Evolutionary conservation across 2,329 filamentous ascomycete genomes (phyloP).

Genomic region (Graphilbum fragrans): DNA sequence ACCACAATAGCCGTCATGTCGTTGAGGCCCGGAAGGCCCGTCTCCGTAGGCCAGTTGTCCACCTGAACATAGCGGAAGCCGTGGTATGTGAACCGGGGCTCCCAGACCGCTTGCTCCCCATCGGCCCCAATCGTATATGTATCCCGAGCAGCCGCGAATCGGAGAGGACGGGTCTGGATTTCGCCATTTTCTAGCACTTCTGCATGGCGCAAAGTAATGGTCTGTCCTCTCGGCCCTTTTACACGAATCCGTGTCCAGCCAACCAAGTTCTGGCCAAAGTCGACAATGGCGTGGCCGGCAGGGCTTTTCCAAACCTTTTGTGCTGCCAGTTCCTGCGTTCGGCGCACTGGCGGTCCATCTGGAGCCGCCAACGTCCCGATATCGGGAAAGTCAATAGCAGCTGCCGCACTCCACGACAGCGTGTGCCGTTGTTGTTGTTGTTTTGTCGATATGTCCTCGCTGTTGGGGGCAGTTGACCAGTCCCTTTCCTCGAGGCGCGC

Average conservation of each 20-base stretch:
- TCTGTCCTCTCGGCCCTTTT: slow-evolving; percentile 19
- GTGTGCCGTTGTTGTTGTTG: too few species aligned
- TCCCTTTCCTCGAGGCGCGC: slow-evolving; percentile 15
- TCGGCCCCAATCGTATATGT: slow-evolving; percentile 19
- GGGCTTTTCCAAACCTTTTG: slow-evolving; percentile 18
- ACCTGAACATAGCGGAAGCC: slow-evolving; percentile 31
- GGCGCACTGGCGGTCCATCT: slow-evolving; percentile 31
- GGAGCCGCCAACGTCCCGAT: slow-evolving; percentile 29
- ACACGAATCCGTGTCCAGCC: slow-evolving; percentile 29
- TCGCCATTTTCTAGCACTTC: slow-evolving; percentile 41
- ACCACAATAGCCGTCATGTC: slow-evolving; percentile 23
- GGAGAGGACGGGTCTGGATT: slow-evolving; percentile 27
- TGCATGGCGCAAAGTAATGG: slow-evolving; percentile 33
- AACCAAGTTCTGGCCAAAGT: slow-evolving; percentile 49
- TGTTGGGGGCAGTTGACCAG: background rate
- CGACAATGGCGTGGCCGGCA: slow-evolving; percentile 33
- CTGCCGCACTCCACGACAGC: slow-evolving; percentile 16
- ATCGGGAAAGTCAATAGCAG: too few species aligned
- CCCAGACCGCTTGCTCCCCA: slow-evolving; percentile 18
- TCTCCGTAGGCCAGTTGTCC: slow-evolving; percentile 21
- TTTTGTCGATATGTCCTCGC: too few species aligned
- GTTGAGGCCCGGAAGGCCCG: slow-evolving; percentile 13
- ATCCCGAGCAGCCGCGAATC: slow-evolving; percentile 29
- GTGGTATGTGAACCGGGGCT: slow-evolving; percentile 39
- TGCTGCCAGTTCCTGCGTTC: slow-evolving; percentile 18